phyloP scores from a whole-genome alignment of 2,329 filamentous ascomycete species.

The Aspergillus neoniger region DNA sequence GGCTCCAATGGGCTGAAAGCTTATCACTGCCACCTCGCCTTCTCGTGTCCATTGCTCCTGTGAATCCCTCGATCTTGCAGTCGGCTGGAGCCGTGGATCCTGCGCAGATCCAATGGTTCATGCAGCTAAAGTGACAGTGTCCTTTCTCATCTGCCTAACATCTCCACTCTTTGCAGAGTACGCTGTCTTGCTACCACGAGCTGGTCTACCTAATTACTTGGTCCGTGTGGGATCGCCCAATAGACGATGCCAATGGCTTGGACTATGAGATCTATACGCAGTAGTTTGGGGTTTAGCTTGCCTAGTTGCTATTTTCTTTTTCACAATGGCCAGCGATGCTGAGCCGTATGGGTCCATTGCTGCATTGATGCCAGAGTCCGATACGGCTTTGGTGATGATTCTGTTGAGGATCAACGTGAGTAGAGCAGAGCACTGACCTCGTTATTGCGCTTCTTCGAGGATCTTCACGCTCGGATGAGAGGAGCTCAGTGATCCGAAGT shows the following conservation, averaged over 20 bases:
- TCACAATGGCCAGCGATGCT: background rate
- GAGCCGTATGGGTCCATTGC: background rate
- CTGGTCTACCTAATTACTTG: background rate
- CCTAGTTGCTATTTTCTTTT: background rate
- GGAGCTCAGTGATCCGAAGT: background rate
- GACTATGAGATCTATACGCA: background rate
- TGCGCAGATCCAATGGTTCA: background rate
- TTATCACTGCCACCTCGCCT: background rate
- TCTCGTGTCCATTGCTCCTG: background rate
- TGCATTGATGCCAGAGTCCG: background rate
- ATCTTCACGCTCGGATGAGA: background rate
- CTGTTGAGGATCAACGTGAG: background rate
- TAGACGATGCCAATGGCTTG: background rate
- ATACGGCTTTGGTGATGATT: background rate
- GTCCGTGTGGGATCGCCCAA: background rate
- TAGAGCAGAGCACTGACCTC: background rate
- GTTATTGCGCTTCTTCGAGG: background rate
- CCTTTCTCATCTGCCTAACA: background rate
- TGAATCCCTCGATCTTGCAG: background rate
- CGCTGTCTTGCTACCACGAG: background rate
- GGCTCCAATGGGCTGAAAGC: background rate
- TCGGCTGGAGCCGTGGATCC: background rate
- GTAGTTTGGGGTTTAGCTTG: background rate
- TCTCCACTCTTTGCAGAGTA: background rate
- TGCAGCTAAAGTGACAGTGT: background rate